Base-by-base conservation (phyloP, 2,329 filamentous ascomycete genomes). In the Hypomyces rosellus region DNA sequence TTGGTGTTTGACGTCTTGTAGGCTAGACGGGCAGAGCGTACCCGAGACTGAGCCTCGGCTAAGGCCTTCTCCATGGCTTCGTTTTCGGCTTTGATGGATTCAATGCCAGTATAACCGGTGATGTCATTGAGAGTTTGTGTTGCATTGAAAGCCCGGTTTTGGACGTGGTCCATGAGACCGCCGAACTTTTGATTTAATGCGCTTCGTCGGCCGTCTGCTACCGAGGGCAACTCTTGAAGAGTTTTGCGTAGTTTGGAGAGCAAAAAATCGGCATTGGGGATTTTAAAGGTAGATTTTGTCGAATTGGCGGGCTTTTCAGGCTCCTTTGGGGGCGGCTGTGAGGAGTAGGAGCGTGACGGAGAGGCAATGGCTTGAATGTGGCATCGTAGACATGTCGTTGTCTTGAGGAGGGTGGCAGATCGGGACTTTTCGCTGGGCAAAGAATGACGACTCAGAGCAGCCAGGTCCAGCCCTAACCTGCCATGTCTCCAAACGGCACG, bases 91-190 rank as follows among this genome's bases (percentile, higher is more conserved):
- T 96, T 95, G 58, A 99, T 80, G 20, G 81, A 74, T 67, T 96
- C 91, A 66, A 99, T 97, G 40, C 86, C 84, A 1, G 88, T 87
- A 74, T 97, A 99, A 57, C 93, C 93, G 2, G 93, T 99, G 48
- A 96, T 81, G 61, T 91, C 89, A 69, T 96, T 99, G 69, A 99
- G 81, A 52, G 88, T 86, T 65, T 93, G 88, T 2, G 89, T 89
- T 4, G 91, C 91, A 46, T 86, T 80, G 56, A 96, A 86, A 42
- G 95, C 78, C 60, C 92, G 90, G 33, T 85, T 81, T 64, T 97
- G 89, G 16, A 96, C 67, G 56, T 88, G 84, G 71, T 99, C 93
- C 88, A 97, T 95, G 65, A 95, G 73, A 37, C 53, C 47, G 51
- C 63, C 67, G 48, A 70, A 67, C 36, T 54, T 63, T 54, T 66